Base-by-base conservation (phyloP, 2,329 filamentous ascomycete genomes). In the Aspergillus alliaceus region DNA sequence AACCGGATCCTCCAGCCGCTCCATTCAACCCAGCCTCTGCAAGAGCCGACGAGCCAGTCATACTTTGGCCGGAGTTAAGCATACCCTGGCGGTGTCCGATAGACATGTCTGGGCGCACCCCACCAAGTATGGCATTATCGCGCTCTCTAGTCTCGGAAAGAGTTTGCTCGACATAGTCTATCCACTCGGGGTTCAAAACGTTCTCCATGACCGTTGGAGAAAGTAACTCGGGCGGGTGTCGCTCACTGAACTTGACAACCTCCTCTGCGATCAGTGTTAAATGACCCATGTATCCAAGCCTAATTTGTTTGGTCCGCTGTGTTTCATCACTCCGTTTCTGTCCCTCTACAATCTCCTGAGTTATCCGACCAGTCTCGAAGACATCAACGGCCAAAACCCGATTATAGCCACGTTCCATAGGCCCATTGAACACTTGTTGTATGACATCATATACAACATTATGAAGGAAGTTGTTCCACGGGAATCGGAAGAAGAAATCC, bases 381-480 rank as follows among this genome's bases (percentile, higher is more conserved):
- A 99, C 85, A 64, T 96, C 93, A 58, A 97, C 89, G 12, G 95
- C 93, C 51, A 99, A 80, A 48, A 86, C 88, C 11, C 91, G 88
- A 75, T 99, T 99, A 77, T 89, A 97, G 27, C 95, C 93, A 59
- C 92, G 89, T 66, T 98, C 93, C 90, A 99, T 96, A 0, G 92
- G 92, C 8, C 95, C 95, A 71, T 99, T 99, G 75, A 99, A 98
- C 1, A 99, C 95, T 79, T 99, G 95, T 74, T 99, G 95, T 42
- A 99, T 91, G 69, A 99, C 93, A 73, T 99, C 95, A 72, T 99
- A 99, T 48, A 99, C 95, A 42, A 99, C 95, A 70, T 99, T 99
- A 77, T 99, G 95, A 44, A 99, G 83, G 71, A 99, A 99, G 74
- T 99, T 99, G 76, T 99, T 99, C 95, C 95, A 99, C 1, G 95